Conservation (phyloP, 495 filamentous ascomycete species). For the Penicillium verhagenii region DNA sequence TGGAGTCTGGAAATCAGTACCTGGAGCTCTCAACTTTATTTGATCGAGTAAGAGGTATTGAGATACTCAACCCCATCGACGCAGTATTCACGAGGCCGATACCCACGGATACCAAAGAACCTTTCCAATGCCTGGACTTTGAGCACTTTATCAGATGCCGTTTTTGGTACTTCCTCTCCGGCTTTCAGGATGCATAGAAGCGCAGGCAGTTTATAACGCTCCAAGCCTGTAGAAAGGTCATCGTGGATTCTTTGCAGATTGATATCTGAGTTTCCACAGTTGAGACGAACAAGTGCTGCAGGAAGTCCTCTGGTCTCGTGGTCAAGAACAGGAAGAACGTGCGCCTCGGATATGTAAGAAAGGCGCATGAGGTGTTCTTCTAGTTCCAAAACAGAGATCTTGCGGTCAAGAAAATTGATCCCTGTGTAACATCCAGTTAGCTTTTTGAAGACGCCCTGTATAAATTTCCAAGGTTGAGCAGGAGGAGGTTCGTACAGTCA, state of each 20-base stretch:
- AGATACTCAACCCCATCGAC: neutral
- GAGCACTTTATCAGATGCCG: neutral
- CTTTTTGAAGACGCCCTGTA: neutral
- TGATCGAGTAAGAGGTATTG: too few relatives aligned
- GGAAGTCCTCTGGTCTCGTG: neutral
- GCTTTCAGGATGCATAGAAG: neutral
- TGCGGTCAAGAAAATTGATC: neutral
- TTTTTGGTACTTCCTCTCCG: neutral
- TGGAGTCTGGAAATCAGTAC: too few relatives aligned
- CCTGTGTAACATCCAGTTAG: too few relatives aligned
- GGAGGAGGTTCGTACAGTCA: constrained; percentile 7
- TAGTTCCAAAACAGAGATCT: constrained; percentile 2
- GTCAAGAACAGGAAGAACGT: constrained; percentile 1
- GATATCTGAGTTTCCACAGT: neutral
- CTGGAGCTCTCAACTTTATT: too few relatives aligned
- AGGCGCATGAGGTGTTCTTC: neutral
- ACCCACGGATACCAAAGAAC: neutral
- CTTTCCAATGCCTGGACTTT: neutral
- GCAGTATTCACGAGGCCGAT: neutral
- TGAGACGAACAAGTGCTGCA: constrained; percentile 3
- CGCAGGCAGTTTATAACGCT: neutral
- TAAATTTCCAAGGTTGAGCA: neutral
- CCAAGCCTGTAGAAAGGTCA: neutral
- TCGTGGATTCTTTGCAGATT: neutral
- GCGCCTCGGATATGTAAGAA: constrained; percentile 2